Evolutionary conservation across 768 basidiomycete species (phyloP), one percentile per base, ranked within the genome.

Genomic region (Calocybe cyanea): DNA sequence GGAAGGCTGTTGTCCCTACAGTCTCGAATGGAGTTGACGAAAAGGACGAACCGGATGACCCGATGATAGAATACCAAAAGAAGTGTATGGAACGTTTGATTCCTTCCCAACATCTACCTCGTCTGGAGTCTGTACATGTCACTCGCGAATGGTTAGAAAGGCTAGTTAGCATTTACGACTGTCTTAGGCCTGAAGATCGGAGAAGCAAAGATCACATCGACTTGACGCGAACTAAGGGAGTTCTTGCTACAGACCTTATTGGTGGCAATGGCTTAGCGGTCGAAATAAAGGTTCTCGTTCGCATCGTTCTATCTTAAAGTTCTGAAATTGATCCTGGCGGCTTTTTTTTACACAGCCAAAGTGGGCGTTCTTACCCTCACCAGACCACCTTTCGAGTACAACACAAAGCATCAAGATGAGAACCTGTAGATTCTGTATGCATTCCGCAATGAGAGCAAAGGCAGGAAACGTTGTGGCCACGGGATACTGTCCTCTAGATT

Each of bases 341-440:
- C 37, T 30, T 23, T 38, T 13, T 23, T 20, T 28, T 28, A 28
- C 5, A n/a, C 59, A 96, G 95, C 95, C 95, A 24, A 99, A 99
- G 72, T 99, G 95, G 94, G 92, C 83, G 2, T 96, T 99, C 64
- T 65, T 97, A 31, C 92, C 95, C 2, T 73, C 70, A 24, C 58
- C 74, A 4, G 52, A 57, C 2, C 74, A 85, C 63, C 70, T 93
- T 30, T 85, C 91, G 5, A 55, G 70, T 2, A 64, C 67, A 31
- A 86, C 83, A 1, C 70, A 63, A 11, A 48, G 57, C 1, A 64
- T 81, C 53, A 97, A 97, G 71, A 71, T 71, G 6, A 66, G 63
- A 31, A 84, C 87, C 13, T 95, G 93, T 68, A 78, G 95, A 52
- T 94, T 91, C 63, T 93, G 92, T 62, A 88, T 97, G 85, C 92